Conservation (phyloP, 768 basidiomycete species). For the Mrakia gelida region DNA sequence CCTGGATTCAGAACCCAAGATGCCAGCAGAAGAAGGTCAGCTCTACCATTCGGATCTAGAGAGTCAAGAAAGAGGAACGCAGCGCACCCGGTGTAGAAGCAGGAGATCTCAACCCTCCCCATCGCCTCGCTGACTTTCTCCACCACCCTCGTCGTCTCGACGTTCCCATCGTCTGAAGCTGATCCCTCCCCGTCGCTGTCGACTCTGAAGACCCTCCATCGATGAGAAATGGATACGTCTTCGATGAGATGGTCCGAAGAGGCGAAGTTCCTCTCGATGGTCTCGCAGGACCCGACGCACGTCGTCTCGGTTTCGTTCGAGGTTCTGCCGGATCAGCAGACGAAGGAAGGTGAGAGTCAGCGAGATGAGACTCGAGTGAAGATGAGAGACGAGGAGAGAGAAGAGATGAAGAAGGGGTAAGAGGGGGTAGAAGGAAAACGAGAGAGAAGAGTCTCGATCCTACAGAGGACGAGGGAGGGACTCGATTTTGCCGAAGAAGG, state of each 20-base stretch:
- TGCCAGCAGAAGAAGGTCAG: not conserved
- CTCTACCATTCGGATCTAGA: not conserved
- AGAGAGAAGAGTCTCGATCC: not conserved
- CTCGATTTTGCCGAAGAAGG: not conserved
- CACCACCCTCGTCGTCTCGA: not conserved
- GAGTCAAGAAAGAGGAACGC: not conserved
- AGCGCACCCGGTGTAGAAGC: not conserved
- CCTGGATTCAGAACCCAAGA: not conserved
- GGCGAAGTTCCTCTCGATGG: not conserved
- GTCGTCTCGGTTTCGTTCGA: not conserved
- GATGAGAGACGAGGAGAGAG: not conserved
- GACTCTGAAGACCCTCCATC: conserved; percentile 5
- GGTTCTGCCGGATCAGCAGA: not conserved
- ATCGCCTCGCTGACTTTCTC: not conserved
- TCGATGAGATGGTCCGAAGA: not conserved
- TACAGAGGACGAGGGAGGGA: not conserved
- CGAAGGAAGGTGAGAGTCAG: not conserved
- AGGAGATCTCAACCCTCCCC: not conserved
- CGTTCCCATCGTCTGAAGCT: not conserved
- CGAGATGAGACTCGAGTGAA: not conserved
- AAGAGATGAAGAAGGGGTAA: not conserved
- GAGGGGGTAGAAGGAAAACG: not conserved
- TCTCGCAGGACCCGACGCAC: not conserved
- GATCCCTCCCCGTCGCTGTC: not conserved
- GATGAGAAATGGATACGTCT: not conserved